phyloP scores from a whole-genome alignment of 129 eudicot species.

The Gnaphalium uliginosum region DNA sequence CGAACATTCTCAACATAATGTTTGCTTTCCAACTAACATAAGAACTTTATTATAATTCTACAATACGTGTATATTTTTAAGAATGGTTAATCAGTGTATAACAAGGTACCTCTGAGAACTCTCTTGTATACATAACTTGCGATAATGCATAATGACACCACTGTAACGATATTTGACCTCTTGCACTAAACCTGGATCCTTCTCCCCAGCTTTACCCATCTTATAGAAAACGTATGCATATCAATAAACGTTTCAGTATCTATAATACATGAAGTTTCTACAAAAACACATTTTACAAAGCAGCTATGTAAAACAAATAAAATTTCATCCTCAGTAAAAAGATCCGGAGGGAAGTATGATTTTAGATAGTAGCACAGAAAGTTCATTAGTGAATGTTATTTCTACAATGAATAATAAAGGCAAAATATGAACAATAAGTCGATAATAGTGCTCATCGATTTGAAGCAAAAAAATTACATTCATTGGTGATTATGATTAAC shows the following conservation, averaged over 20 bases:
- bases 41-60: not conserved
- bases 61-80: not conserved
- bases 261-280: constrained; percentile 6
- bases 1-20: constrained; percentile 10
- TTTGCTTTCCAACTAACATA: constrained; percentile 6
- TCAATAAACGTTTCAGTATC: constrained; percentile 9
- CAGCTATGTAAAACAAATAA: not conserved
- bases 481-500: too few relatives aligned
- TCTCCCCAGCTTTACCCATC: constrained; percentile 76
- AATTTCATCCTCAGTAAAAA: not conserved
- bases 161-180: constrained; percentile 90
- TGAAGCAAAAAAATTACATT: too few relatives aligned
- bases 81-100: not conserved
- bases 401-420: too few relatives aligned
- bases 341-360: too few relatives aligned
- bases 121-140: constrained; percentile 84
- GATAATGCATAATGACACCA: constrained; percentile 85
- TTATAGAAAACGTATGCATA: constrained; percentile 24
- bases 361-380: too few relatives aligned
- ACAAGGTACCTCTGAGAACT: constrained; percentile 71
- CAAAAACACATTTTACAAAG: constrained; percentile 18
- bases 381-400: too few relatives aligned
- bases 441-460: too few relatives aligned
- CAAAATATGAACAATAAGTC: too few relatives aligned
- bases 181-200: constrained; percentile 73